Base-by-base conservation (phyloP, 1,139 yeast genomes). In the Blastobotrys serpentis region DNA sequence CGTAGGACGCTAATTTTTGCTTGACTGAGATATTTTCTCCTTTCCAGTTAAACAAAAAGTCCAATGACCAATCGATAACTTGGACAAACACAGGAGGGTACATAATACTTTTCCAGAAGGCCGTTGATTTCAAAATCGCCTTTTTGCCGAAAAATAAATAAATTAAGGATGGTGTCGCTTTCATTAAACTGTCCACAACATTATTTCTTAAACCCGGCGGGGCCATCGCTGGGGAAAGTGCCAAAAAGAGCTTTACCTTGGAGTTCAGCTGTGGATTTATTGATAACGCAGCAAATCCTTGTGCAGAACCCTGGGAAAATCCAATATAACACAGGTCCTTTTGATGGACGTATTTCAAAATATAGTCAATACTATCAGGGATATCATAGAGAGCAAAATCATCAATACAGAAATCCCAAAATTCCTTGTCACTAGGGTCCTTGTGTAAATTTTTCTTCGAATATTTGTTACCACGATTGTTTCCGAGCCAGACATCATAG, bases 191-290 rank as follows among this genome's bases (percentile, higher is more conserved):
- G 62, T 88, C 95, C 30, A 87, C 82, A 50, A 89, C 71, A 62
- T 78, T 76, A 56, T 90, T 86, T 53, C 84, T 81, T 19, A 90
- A 72, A 1, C 95, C 94, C 45, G 82, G 86, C 0, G 98, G 98
- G 0, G 97, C 87, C 69, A 95, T 86, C 1, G 98, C 98, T 0
- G 98, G 98, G 0, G 96, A 86, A 37, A 87, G 76, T 3, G 94
- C 95, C 47, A 90, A 78, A 52, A 90, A 78, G 55, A 79, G 76
- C 26, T 81, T 81, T 46, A 90, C 79, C 61, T 86, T 84, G 7
- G 72, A 63, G 64, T 86, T 87, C 55, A 90, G 73, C 17, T 76
- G 76, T 4, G 86, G 78, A 62, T 84, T 81, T n/a, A 86, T 72
- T 0, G 92, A 79, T 22, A 86, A 71, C 38, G 89, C 75, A 0